Conservation (phyloP, 2,329 filamentous ascomycete genomes). For the Nannizziopsis barbatae region DNA sequence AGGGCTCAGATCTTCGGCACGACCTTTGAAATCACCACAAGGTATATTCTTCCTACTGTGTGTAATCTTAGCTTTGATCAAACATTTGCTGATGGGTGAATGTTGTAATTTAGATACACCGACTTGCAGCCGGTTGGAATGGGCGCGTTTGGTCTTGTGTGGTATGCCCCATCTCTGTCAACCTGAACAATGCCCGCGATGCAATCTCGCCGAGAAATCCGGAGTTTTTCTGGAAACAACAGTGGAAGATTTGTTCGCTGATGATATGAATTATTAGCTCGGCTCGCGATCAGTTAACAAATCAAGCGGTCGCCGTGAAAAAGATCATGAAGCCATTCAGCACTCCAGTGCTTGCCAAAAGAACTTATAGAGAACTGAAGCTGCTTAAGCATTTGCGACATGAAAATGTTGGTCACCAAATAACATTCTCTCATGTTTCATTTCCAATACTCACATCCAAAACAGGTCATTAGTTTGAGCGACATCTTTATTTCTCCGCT, state of each 20-base stretch:
- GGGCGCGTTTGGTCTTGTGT: constrained; percentile 97
- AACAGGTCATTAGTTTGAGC: constrained; percentile 87
- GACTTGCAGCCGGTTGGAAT: constrained; percentile 98
- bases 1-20: constrained; percentile 99
- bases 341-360: constrained; percentile 94
- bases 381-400: constrained; percentile 91
- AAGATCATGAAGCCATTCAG: constrained; percentile 99
- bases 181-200: neutral
- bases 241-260: neutral
- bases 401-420: constrained; percentile 62
- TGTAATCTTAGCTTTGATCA: neutral
- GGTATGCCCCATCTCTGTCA: constrained; percentile 47
- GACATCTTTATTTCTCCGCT: constrained; percentile 99
- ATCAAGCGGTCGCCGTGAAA: constrained; percentile 94
- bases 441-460: constrained; percentile 8
- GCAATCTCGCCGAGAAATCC: neutral
- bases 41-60: constrained; percentile 43
- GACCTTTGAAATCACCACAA: constrained; percentile 98
- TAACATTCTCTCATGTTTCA: neutral
- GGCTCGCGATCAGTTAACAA: constrained; percentile 93
- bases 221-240: neutral
- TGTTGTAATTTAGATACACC: constrained; percentile 59
- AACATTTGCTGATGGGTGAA: constrained; percentile 20
- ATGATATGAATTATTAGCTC: constrained; percentile 50
- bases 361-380: constrained; percentile 95